Base-by-base conservation (phyloP, 306 rosid species). In the cucumber (Cucumis sativus) region DNA sequence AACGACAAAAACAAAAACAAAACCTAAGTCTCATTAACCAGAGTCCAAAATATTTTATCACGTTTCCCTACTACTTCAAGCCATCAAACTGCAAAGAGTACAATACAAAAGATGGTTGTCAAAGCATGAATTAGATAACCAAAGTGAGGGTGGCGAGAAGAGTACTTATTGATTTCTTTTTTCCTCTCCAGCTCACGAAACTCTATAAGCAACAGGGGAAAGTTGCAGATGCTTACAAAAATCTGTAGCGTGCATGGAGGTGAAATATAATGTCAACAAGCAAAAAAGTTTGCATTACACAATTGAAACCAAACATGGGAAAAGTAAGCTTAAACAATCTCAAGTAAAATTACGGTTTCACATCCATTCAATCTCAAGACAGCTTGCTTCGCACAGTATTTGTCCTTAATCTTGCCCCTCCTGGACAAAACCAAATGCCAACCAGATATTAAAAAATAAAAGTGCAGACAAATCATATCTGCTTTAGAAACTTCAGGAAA, bases 91-190 rank as follows among this genome's bases (percentile, higher is more conserved):
- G 51, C 14, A 0, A 18, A 18, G 0, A 4, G 23, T 18, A 16
- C 4, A 16, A 18, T 37, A 65, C 9, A 40, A n/a, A 67, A 67
- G 49, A 16, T 41, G 54, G 10, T 40, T 17, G 55, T n/a, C 28
- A 68, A 7, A 45, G 21, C 60, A 71, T 47, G n/a, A 68, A 10
- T 10, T 66, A 47, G 14, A 45, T 14, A 71, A 71, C 25, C 2
- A 49, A 71, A 5, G 41, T 14, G 41, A 16, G 59, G 59, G 13
- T 71, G 25, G 76, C 76, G 25, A 71, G 76, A 71, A 71, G 60
- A 71, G 76, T 71, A 47, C 56, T 71, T 71, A 71, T 71, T 71
- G 55, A 68, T 68, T 68, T 68, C 16, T 68, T 45, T 47, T 70
- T 25, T 8, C 59, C 76, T 47, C 41, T 47, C n/a, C 76, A 13